Conservation (phyloP, 2,329 filamentous ascomycete species). For the Pyrenophora seminiperda region DNA sequence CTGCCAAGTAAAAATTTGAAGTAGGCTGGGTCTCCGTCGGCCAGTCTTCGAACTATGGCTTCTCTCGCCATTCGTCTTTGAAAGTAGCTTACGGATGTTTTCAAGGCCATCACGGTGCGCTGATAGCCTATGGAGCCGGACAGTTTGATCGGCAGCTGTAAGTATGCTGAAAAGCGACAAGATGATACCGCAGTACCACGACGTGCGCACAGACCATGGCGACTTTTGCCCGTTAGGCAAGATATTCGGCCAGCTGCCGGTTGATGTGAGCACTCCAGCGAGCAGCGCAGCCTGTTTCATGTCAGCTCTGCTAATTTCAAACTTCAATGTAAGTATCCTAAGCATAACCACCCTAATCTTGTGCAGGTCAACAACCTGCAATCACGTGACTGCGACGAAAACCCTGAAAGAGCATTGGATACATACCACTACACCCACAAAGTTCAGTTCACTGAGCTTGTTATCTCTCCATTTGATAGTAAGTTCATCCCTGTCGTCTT, state of each 20-base stretch:
- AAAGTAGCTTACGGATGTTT: constrained; percentile 46
- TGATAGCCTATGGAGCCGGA: constrained; percentile 52
- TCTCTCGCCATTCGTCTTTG: constrained; percentile 30
- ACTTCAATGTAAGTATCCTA: too few species aligned
- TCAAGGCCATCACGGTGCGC: constrained; percentile 48
- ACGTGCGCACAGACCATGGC: constrained; percentile 51
- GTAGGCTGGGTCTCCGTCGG: constrained; percentile 27
- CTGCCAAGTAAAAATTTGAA: constrained; percentile 48
- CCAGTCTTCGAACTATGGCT: constrained; percentile 27
- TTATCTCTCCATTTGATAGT: constrained; percentile 49
- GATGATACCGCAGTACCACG: constrained; percentile 53
- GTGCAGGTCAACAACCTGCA: not conserved
- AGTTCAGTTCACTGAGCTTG: constrained; percentile 50
- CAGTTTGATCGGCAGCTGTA: constrained; percentile 51
- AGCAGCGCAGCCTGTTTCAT: constrained; percentile 44
- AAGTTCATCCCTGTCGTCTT: constrained; percentile 42
- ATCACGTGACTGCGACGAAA: not conserved
- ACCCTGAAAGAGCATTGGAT: not conserved
- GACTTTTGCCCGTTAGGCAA: constrained; percentile 44
- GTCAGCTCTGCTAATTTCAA: not conserved
- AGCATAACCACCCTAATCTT: not conserved
- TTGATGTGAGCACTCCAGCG: constrained; percentile 50
- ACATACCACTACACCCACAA: constrained; percentile 51
- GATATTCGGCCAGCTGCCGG: constrained; percentile 52
- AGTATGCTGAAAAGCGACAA: constrained; percentile 59